Conservation (phyloP, 306 rosid species). For the Sindora glabra region DNA sequence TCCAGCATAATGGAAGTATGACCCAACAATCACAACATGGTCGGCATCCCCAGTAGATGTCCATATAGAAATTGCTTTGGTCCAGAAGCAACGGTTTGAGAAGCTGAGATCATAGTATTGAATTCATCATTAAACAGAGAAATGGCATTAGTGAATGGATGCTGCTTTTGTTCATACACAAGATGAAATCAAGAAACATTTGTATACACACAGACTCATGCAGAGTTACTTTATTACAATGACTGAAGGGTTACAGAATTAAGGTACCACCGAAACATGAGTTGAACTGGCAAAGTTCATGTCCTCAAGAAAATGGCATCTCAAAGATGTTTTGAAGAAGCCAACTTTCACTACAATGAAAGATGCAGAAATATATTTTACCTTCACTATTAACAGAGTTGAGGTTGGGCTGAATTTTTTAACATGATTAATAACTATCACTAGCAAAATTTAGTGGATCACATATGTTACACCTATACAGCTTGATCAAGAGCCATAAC, state of each 20-base stretch:
- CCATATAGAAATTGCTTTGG: constrained; percentile 80
- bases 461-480: not conserved
- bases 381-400: too few species aligned
- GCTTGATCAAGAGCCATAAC: not conserved
- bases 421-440: too few species aligned
- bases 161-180: not conserved
- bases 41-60: constrained; percentile 77
- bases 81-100: constrained; percentile 74
- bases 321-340: not conserved
- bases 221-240: not conserved
- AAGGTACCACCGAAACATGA: not conserved
- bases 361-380: not conserved
- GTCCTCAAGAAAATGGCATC: not conserved
- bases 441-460: too few species aligned
- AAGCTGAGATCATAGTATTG: constrained; percentile 33
- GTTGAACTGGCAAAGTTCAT: not conserved
- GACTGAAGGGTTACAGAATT: not conserved
- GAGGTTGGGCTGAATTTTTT: too few species aligned
- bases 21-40: constrained; percentile 66
- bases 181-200: not conserved
- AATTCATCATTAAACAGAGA: not conserved
- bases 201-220: not conserved
- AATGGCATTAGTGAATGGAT: not conserved
- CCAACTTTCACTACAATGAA: not conserved
- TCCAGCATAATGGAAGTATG: constrained; percentile 75